phyloP scores from a whole-genome alignment of 768 basidiomycete genomes.

The Tremella yokohamensis region DNA sequence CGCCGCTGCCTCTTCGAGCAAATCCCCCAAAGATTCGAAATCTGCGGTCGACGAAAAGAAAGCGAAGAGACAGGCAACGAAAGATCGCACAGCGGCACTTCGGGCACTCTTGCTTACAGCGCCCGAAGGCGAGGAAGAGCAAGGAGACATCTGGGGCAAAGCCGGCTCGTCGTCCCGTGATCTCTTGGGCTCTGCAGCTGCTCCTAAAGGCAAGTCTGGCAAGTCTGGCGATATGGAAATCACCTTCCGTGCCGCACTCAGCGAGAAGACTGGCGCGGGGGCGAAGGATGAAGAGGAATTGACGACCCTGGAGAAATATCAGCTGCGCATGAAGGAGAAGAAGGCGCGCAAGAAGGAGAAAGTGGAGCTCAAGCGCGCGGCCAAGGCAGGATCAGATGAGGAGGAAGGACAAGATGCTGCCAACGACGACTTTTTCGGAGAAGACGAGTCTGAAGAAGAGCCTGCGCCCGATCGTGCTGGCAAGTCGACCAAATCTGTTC shows the following conservation, averaged over 20 bases:
- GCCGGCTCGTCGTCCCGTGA: conserved; percentile 50
- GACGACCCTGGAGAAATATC: conserved; percentile 84
- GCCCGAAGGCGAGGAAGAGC: conserved; percentile 55
- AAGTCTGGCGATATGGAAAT: conserved; percentile 79
- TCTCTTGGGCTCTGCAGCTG: neutral
- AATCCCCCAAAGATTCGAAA: conserved; percentile 5
- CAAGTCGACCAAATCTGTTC: neutral
- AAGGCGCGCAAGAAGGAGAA: conserved; percentile 74
- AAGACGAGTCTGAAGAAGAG: conserved; percentile 44
- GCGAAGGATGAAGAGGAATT: conserved; percentile 61
- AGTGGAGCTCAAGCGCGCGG: conserved; percentile 52
- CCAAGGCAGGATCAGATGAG: conserved; percentile 26
- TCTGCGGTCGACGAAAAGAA: conserved; percentile 45
- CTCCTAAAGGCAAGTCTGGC: conserved; percentile 13
- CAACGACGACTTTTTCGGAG: conserved; percentile 76
- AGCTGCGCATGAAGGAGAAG: conserved; percentile 85
- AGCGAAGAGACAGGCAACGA: conserved; percentile 52
- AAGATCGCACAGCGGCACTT: conserved; percentile 63
- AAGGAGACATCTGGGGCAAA: conserved; percentile 78
- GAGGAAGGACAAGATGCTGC: conserved; percentile 18
- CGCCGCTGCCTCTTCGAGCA: neutral
- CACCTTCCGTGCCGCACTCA: conserved; percentile 82
- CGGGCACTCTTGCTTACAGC: conserved; percentile 68
- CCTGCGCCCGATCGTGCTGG: conserved; percentile 1
- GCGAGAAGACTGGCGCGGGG: conserved; percentile 51